Percentiles rank a stretch among this genome's conserved stretches.
These are phyloP conservation scores for Trichoderma breve DNA, from an alignment of 2,329 filamentous ascomycete species.

Conservation along the genomic window DNA sequence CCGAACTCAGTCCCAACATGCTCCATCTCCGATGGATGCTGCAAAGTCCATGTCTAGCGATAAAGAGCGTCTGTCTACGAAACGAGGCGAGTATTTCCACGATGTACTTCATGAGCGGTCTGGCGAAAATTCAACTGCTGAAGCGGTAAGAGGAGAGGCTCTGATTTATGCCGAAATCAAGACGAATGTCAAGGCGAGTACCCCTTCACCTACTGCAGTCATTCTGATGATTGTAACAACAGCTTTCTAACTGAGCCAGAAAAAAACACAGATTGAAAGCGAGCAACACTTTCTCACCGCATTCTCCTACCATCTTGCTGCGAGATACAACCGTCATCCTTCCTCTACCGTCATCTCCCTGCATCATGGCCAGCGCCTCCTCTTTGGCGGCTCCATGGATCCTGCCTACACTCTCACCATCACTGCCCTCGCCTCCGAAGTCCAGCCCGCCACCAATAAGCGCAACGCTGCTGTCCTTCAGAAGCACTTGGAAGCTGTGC, in stretches of 20 bases:
- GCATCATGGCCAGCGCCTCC: slow-evolving; percentile 71
- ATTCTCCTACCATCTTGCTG: slow-evolving; percentile 69
- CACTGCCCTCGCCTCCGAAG: slow-evolving; percentile 63
- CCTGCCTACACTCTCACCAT: slow-evolving; percentile 78
- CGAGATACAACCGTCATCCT: slow-evolving; percentile 71
- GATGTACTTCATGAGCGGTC: slow-evolving; percentile 38
- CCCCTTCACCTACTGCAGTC: too few species aligned
- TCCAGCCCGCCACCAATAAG: slow-evolving; percentile 74
- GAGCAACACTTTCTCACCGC: slow-evolving; percentile 73
- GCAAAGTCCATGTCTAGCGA: neutral
- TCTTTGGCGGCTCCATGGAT: slow-evolving; percentile 72
- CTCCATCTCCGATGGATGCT: neutral
- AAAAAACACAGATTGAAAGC: slow-evolving; percentile 60
- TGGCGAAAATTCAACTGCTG: slow-evolving; percentile 31
- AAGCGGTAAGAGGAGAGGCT: slow-evolving; percentile 52
- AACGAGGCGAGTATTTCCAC: slow-evolving; percentile 43
- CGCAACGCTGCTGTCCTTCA: slow-evolving; percentile 78
- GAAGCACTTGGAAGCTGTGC: slow-evolving; percentile 66
- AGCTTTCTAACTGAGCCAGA: neutral
- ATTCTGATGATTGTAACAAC: neutral
- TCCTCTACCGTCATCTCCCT: slow-evolving; percentile 72
- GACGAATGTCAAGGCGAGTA: slow-evolving; percentile 32
- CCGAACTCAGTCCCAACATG: neutral
- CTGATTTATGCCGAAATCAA: slow-evolving; percentile 56
- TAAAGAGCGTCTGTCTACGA: slow-evolving; percentile 11